These are phyloP conservation scores for Apiotrichum siamense DNA, from an alignment of 1,284 basidiomycete species.

Conservation along the genomic window DNA sequence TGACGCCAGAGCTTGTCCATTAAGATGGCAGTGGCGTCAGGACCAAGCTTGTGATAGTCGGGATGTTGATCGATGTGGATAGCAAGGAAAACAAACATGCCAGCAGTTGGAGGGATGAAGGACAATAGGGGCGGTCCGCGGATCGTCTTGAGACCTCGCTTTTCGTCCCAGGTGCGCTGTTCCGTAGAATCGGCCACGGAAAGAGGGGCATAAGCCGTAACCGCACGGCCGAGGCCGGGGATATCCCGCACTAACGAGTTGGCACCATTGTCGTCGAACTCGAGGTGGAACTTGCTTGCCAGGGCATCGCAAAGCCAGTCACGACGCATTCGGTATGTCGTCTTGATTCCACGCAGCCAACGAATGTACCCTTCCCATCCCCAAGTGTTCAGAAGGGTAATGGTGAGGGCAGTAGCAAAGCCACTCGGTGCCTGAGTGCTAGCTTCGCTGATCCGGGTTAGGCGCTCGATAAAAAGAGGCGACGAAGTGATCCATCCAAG, in stretches of 20 bases:
- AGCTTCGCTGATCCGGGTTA: constrained; percentile 69
- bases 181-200: constrained; percentile 3
- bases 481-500: constrained; percentile 67
- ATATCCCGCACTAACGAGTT: constrained; percentile 21
- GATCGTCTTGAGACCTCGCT: constrained; percentile 35
- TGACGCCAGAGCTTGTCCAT: constrained; percentile 39
- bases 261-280: constrained; percentile 24
- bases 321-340: constrained; percentile 44
- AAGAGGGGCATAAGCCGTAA: constrained; percentile 26
- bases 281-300: constrained; percentile 44
- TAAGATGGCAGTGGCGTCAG: constrained; percentile 30
- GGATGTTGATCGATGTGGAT: constrained; percentile 61
- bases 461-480: constrained; percentile 56
- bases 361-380: constrained; percentile 63
- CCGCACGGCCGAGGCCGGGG: constrained; percentile 8
- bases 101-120: constrained; percentile 60
- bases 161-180: constrained; percentile 47
- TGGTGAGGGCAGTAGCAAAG: constrained; percentile 58
- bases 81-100: constrained; percentile 55
- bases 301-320: constrained; percentile 47
- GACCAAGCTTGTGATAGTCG: constrained; percentile 44
- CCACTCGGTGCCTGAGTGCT: constrained; percentile 68
- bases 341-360: constrained; percentile 61
- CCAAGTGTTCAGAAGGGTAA: constrained; percentile 62
- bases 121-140: constrained; percentile 52